These are phyloP conservation scores for Vitis amurensis DNA, from an alignment of 164 flowering plant genomes.

Conservation along the genomic window DNA sequence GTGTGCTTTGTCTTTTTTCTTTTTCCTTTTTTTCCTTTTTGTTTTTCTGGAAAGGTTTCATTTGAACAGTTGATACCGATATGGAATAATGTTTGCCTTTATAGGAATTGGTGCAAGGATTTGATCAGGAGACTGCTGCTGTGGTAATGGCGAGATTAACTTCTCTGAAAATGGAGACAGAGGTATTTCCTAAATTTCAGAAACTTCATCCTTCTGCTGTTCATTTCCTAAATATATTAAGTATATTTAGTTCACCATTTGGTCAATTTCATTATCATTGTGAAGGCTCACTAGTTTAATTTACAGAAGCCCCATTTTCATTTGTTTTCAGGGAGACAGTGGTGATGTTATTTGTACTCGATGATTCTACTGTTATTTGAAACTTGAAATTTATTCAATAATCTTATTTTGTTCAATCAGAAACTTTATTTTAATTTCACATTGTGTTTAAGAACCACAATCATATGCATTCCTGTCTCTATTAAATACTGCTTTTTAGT, in stretches of 20 bases:
- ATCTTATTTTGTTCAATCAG: background rate
- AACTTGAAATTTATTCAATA: background rate
- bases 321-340: background rate
- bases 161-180: conserved; percentile 92
- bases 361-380: background rate
- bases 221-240: background rate
- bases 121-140: conserved; percentile 98
- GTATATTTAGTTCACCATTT: background rate
- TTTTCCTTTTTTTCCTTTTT: background rate
- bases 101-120: conserved; percentile 89
- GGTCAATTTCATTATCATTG: background rate
- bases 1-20: background rate
- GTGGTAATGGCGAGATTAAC: conserved; percentile 89
- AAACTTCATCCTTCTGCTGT: background rate
- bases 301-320: background rate
- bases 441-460: too few species aligned
- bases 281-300: background rate
- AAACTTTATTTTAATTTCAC: too few species aligned
- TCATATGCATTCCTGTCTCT: background rate
- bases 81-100: conserved; percentile 11
- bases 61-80: conserved; percentile 2
- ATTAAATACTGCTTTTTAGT: background rate
- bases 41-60: background rate
- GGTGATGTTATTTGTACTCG: background rate
- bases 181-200: conserved; percentile 49